Conservation (phyloP, 306 rosid genomes). For the Pterocarpus macrocarpus region DNA sequence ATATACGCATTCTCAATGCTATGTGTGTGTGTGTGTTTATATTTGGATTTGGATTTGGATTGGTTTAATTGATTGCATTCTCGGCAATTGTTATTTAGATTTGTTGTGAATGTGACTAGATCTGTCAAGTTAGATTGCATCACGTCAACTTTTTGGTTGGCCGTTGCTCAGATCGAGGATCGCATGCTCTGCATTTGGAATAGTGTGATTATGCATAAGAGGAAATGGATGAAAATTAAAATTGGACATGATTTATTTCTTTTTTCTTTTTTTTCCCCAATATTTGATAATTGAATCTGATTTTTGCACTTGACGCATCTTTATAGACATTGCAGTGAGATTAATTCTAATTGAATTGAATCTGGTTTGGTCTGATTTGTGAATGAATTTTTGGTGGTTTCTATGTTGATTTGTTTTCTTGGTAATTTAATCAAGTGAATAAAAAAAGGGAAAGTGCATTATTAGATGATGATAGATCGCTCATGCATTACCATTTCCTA, state of each 20-base stretch:
- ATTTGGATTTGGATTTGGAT: neutral
- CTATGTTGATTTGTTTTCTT: neutral
- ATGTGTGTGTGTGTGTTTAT: neutral
- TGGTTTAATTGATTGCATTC: neutral
- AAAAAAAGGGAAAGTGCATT: neutral
- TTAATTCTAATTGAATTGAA: too few species aligned
- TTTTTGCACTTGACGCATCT: neutral
- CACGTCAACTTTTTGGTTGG: neutral
- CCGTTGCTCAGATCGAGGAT: neutral
- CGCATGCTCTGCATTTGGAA: neutral
- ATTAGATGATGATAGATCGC: neutral
- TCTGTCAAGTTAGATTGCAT: constrained; percentile 1
- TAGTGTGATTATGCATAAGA: neutral
- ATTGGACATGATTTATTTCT: neutral
- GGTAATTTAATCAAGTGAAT: neutral
- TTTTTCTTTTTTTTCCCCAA: too few species aligned
- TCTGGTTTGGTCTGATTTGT: constrained; percentile 9
- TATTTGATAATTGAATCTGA: neutral
- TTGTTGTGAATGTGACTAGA: constrained; percentile 1
- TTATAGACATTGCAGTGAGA: too few species aligned
- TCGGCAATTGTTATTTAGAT: neutral
- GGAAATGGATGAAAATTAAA: neutral
- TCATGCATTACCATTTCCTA: neutral
- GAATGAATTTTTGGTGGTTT: neutral
- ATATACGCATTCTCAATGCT: neutral